These are phyloP conservation scores for Epichloe aotearoae DNA, from an alignment of 2,329 filamentous ascomycete genomes.

Conservation along the genomic window DNA sequence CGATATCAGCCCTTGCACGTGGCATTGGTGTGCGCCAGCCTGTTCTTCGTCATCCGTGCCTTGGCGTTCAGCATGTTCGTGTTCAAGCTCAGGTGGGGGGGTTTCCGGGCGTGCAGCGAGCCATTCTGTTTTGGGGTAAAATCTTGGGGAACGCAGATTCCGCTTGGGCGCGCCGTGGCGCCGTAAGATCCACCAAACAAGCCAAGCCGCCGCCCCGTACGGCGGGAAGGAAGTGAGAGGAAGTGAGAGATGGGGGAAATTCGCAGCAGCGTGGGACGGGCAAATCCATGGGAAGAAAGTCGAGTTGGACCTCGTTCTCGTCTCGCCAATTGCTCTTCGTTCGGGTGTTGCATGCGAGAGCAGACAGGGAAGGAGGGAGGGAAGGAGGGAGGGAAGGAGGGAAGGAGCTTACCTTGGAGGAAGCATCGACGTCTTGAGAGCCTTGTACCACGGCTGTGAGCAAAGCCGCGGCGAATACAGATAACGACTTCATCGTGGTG, in stretches of 20 bases:
- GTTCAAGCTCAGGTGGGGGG: not conserved
- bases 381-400: not conserved
- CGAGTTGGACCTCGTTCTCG: no score
- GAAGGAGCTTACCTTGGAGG: slow-evolving; percentile 2
- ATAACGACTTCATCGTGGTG: slow-evolving; percentile 21
- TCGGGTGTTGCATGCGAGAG: not conserved
- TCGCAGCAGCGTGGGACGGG: no score
- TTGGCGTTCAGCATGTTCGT: not conserved
- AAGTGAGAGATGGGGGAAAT: no score
- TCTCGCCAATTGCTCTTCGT: not conserved
- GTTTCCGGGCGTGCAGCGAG: not conserved
- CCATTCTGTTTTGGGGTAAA: not conserved
- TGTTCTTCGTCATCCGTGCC: not conserved
- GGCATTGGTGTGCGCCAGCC: not conserved
- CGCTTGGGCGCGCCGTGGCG: not conserved
- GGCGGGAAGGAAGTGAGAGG: no score
- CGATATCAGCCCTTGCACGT: not conserved
- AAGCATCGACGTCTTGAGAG: not conserved
- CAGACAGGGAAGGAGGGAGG: not conserved
- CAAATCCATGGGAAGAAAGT: no score
- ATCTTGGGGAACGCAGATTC: not conserved
- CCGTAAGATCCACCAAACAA: not conserved
- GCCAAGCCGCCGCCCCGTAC: not conserved
- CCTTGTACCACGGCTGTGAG: slow-evolving; percentile 18
- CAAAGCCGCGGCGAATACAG: slow-evolving; percentile 18